Percentiles rank a stretch among this genome's conserved stretches.
These are phyloP conservation scores for Schizothecium vesticola DNA, from an alignment of 495 filamentous ascomycete genomes.

Conservation along the genomic window DNA sequence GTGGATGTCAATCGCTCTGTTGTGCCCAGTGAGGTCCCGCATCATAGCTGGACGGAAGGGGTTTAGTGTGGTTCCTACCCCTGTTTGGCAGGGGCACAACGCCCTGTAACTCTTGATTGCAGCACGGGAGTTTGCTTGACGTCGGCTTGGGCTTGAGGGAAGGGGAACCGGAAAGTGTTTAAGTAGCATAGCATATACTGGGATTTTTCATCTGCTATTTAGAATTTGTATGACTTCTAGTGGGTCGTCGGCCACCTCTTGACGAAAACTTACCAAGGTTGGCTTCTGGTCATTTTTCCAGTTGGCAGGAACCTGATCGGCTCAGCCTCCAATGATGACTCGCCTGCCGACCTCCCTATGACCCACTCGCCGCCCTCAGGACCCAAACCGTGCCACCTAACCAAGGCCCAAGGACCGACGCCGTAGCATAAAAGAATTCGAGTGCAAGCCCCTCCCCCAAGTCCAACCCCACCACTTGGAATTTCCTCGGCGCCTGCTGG, in stretches of 20 bases:
- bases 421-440: background rate
- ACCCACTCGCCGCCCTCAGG: background rate
- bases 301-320: background rate
- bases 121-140: background rate
- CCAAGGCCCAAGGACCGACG: slow-evolving; percentile 3
- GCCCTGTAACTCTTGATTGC: background rate
- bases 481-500: slow-evolving; percentile 10
- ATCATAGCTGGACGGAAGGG: slow-evolving; percentile 5
- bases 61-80: background rate
- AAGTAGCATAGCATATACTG: background rate
- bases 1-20: background rate
- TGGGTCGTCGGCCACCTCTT: background rate
- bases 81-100: background rate
- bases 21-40: background rate
- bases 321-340: slow-evolving; percentile 19
- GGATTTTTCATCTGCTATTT: background rate
- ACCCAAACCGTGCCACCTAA: background rate
- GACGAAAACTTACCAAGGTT: background rate
- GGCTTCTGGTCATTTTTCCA: background rate
- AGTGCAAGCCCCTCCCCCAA: background rate
- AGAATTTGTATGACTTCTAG: background rate
- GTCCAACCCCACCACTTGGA: slow-evolving; percentile 24
- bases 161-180: too few species aligned
- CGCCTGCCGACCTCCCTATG: background rate
- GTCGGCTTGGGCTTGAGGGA: background rate